These are phyloP conservation scores for Colletotrichum musae DNA, from an alignment of 2,329 filamentous ascomycete genomes.

Conservation along the genomic window DNA sequence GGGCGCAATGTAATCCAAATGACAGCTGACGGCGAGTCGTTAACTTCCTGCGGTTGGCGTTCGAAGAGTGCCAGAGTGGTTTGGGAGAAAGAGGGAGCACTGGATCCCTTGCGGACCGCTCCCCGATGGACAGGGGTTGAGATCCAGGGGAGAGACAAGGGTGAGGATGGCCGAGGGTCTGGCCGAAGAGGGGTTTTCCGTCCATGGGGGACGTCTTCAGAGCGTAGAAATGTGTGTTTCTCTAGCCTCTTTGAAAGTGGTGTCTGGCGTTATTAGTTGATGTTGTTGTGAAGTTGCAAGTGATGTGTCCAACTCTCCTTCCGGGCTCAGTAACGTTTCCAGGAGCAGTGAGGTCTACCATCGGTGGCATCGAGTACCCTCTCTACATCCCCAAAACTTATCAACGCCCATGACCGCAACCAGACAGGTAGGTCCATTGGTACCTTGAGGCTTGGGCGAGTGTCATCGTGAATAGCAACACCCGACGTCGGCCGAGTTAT, in stretches of 20 bases:
- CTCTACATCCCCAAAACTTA: too few relatives aligned
- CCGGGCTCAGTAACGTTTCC: too few relatives aligned
- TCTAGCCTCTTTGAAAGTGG: neutral
- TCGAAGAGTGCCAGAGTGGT: conserved; percentile 3
- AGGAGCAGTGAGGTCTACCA: too few relatives aligned
- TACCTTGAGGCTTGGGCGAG: too few relatives aligned
- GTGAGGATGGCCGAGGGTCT: neutral
- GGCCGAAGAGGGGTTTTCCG: neutral
- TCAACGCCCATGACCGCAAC: too few relatives aligned
- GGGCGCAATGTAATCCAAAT: neutral
- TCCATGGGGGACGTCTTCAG: neutral
- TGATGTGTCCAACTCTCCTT: too few relatives aligned
- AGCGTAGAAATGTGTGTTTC: neutral
- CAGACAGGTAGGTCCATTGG: too few relatives aligned
- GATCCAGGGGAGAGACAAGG: neutral
- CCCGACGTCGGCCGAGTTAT: neutral
- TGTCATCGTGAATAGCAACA: too few relatives aligned
- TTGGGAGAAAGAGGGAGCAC: conserved; percentile 13
- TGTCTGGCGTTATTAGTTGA: neutral
- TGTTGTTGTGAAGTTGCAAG: too few relatives aligned
- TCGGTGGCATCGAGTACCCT: too few relatives aligned
- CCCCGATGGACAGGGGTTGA: neutral
- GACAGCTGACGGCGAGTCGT: conserved; percentile 16
- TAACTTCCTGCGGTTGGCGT: conserved; percentile 30
- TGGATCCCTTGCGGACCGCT: conserved; percentile 5